Base-by-base conservation (phyloP, 345 rosid species). In the Hevea brasiliensis region DNA sequence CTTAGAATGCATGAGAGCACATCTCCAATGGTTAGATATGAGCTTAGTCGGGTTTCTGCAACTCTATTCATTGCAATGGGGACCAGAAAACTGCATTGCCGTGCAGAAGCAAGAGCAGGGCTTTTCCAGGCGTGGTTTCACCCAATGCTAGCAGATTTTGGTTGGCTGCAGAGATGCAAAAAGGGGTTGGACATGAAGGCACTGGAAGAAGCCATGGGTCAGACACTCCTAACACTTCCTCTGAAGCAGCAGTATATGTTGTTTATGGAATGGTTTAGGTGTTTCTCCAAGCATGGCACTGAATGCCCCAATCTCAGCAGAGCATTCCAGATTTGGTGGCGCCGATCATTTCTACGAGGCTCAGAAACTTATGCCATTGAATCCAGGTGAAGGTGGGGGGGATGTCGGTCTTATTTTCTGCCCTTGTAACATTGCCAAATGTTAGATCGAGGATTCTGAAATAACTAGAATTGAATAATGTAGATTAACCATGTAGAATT, bases 271-370 rank as follows among this genome's bases (percentile, higher is more conserved):
- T 95, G 99, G 98, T 92, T 92, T 69, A 77, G 86, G 63, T 89
- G 88, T 72, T 92, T 90, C 92, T 95, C 96, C 70, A 92, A 81
- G 87, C 80, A 85, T 13, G 97, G 96, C 24, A 79, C 77, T 54
- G 99, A 92, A 64, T 90, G 94, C 74, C 97, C 97, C 27, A 95
- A 95, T 81, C 94, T 95, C 17, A 84, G 96, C 72, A 95, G 89
- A 74, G 88, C 99, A 37, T 92, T 92, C 81, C 98, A 95, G 89
- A 88, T 90, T 9, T 92, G 99, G 99, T 95, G 99, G 99, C 96
- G 98, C 55, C 83, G 98, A 57, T 90, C 96, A 1, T 95, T 95
- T 35, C 84, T 89, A 9, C 79, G 89, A 82, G 94, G 92, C 75
- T 85, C 90, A 1, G 98, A 92, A 72, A 85, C 88, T 44, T 40